Evolutionary conservation across 192 early-diverging fungal species (phyloP).

Genomic region (Coemansia erecta): DNA sequence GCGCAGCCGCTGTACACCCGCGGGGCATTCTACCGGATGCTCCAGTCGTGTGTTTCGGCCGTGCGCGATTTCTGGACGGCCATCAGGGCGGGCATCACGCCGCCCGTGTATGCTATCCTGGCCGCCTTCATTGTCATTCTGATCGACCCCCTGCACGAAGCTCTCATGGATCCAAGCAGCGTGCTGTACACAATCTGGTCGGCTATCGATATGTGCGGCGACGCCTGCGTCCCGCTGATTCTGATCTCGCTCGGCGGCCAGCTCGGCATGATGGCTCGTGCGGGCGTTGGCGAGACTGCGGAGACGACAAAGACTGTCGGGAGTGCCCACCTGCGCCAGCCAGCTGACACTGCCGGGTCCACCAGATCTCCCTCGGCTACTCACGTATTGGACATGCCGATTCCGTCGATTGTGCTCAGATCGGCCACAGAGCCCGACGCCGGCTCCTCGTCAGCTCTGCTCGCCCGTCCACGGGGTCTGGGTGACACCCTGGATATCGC

Average conservation of each 20-base stretch:
- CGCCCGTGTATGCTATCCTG: slow-evolving; percentile 70
- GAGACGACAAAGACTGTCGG: not conserved
- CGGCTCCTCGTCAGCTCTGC: not conserved
- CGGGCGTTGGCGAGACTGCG: not conserved
- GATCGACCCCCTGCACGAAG: slow-evolving; percentile 60
- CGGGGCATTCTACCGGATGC: not conserved
- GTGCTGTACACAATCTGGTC: slow-evolving; percentile 61
- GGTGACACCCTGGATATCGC: not conserved
- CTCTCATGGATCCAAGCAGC: slow-evolving; percentile 60
- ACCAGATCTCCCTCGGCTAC: slow-evolving; percentile 15
- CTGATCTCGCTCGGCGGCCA: slow-evolving; percentile 76
- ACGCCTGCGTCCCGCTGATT: slow-evolving; percentile 75
- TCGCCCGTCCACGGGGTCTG: not conserved
- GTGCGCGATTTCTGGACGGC: slow-evolving; percentile 3
- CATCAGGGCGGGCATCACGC: slow-evolving; percentile 55
- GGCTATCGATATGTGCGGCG: slow-evolving; percentile 70
- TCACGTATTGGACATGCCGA: not conserved
- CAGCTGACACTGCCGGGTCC: not conserved
- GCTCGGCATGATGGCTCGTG: slow-evolving; percentile 48
- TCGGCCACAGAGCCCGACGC: slow-evolving; percentile 22
- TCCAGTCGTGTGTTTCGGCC: not conserved
- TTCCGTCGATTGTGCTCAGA: slow-evolving; percentile 37
- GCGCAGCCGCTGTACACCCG: slow-evolving; percentile 5
- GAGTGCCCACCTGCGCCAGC: not conserved
- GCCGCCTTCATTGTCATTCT: slow-evolving; percentile 65